Evolutionary conservation across 805 yeast species (phyloP).

Genomic region (Metschnikowia bowlesiae): DNA sequence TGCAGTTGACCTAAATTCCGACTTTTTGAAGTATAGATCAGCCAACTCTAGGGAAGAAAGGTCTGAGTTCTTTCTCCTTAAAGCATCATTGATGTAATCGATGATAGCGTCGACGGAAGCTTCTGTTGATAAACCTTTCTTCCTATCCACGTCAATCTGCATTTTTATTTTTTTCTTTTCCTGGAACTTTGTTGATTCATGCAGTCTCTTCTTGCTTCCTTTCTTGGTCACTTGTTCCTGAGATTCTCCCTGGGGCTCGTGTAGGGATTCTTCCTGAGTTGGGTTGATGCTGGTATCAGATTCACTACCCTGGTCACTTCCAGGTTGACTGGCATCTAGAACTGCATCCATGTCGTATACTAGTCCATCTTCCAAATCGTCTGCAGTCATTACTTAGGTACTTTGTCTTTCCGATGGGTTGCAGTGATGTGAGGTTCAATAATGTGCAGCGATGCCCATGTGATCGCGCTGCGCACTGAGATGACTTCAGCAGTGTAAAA

Average conservation of each 20-base stretch:
- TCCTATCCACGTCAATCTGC: slow-evolving; percentile 59
- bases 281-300: not conserved
- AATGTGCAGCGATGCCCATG: slow-evolving; percentile 1
- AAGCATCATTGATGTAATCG: slow-evolving; percentile 59
- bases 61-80: slow-evolving; percentile 59
- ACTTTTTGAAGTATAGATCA: slow-evolving; percentile 56
- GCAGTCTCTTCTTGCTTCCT: slow-evolving; percentile 20
- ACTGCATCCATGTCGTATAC: slow-evolving; percentile 50
- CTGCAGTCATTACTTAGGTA: slow-evolving; percentile 25
- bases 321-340: not conserved
- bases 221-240: not conserved
- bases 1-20: slow-evolving; percentile 58
- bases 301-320: slow-evolving; percentile 13
- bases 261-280: not conserved
- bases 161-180: slow-evolving; percentile 63
- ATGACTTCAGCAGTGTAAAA: not conserved
- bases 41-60: slow-evolving; percentile 71
- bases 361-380: slow-evolving; percentile 77
- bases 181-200: slow-evolving; percentile 42
- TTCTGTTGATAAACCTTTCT: slow-evolving; percentile 49
- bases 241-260: not conserved
- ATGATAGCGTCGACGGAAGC: slow-evolving; percentile 54
- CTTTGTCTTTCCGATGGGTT: not conserved
- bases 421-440: not conserved
- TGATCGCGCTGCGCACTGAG: slow-evolving; percentile 2